Percentiles rank a stretch among this genome's conserved stretches.
Evolutionary conservation across 2,329 filamentous ascomycete genomes (phyloP).

Genomic region (Pseudogymnoascus sp.): DNA sequence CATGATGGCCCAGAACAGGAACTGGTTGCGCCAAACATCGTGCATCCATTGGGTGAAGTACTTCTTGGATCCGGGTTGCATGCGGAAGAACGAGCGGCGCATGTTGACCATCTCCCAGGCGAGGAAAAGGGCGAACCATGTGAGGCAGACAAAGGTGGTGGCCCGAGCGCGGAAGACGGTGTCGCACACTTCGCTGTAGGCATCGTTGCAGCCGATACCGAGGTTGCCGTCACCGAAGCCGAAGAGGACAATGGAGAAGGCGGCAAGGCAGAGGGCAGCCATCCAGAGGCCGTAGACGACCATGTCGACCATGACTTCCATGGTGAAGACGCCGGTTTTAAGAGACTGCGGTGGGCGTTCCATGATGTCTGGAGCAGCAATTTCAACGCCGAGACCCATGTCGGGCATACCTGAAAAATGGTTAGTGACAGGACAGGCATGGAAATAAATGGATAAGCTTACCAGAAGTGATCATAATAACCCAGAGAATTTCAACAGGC

Average conservation of each 20-base stretch:
- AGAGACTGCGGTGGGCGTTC: constrained; percentile 66
- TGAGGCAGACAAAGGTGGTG: constrained; percentile 66
- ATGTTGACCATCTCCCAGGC: constrained; percentile 74
- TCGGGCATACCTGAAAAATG: constrained; percentile 55
- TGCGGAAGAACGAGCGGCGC: constrained; percentile 67
- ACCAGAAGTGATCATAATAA: constrained; percentile 87
- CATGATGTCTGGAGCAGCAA: constrained; percentile 70
- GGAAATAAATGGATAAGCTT: not conserved
- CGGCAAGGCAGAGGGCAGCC: constrained; percentile 58
- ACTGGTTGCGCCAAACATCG: constrained; percentile 65
- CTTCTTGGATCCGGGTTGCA: constrained; percentile 55
- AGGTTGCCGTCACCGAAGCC: constrained; percentile 50
- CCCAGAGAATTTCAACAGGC: constrained; percentile 84
- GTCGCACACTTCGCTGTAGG: constrained; percentile 47
- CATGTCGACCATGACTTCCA: constrained; percentile 72
- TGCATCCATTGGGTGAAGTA: constrained; percentile 60
- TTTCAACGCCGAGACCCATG: constrained; percentile 78
- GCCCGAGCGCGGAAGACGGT: constrained; percentile 64
- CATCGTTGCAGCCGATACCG: constrained; percentile 53
- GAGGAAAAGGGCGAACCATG: constrained; percentile 69
- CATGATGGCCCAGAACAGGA: constrained; percentile 60
- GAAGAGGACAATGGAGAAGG: constrained; percentile 59
- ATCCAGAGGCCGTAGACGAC: constrained; percentile 72
- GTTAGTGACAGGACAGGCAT: not conserved
- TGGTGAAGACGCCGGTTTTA: constrained; percentile 66